Evolutionary conservation across 257 asterid species (phyloP), one percentile per base, ranked within the genome.

Genomic region (Capsicum pubescens): DNA sequence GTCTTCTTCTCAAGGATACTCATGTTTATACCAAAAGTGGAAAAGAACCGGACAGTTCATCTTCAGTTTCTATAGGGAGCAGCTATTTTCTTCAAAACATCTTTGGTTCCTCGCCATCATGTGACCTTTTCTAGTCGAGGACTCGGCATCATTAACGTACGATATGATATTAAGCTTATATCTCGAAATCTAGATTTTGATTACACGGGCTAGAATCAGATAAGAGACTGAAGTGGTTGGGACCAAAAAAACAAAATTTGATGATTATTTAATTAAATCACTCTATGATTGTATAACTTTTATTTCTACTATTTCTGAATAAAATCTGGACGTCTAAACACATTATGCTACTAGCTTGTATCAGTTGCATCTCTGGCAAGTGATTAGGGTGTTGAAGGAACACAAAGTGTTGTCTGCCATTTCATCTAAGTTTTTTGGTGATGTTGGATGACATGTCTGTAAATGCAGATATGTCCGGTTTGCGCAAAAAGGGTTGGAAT

Each of bases 381-480:
- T 72, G 42, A 13, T 48, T 60, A 48, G 13, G 60, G 61, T 74
- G 60, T 54, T 26, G 59, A 76, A 26, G 81, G 81, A 77, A 48
- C 81, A 54, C 81, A 9, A 19, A 8, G 44, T 32, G 72, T 26
- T 66, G 9, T 64, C 46, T 66, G 32, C 48, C 1, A 2, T 15
- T 77, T 26, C 26, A 15, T 77, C 48, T 26, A 39, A 26, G 50
- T 15, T 19, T 77, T 26, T 15, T 77, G 60, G 64, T 52, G 81
- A 54, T 26, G 81, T 54, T 77, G 14, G 64, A 26, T 54, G 26
- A 77, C 64, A 26, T 77, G 64, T 54, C 26, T 26, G 3, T 77
- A 77, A 52, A 54, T 77, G 81, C 81, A 77, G 81, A 54, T 77
- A 77, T 77, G 81, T 58, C 81, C 64, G 50, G 81, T 77, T 54